Base-by-base conservation (phyloP, 106 monocot species). In the Phalaenopsis aphrodite region DNA sequence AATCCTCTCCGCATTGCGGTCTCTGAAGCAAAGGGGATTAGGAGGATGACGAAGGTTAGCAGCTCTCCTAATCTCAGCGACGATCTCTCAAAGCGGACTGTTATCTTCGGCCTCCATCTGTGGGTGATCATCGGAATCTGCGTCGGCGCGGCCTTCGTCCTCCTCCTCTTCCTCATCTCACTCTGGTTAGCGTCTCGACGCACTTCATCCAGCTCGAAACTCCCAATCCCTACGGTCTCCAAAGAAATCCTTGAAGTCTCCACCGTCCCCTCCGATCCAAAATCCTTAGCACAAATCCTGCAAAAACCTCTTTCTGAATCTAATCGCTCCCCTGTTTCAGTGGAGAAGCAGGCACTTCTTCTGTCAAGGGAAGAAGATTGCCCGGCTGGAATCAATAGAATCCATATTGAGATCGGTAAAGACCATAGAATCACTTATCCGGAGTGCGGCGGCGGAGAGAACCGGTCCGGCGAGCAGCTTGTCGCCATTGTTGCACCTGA, bases 101-200 rank as follows among this genome's bases (percentile, higher is more conserved):
- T 83, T 18, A 87, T 96, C 86, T 96, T 96, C 68, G 97, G 94
- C 6, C 89, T 97, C 55, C 92, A 85, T 69, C 82, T 94, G 19
- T 90, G 94, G 91, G 92, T 90, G 14, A 78, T 94, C 24, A 87
- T 97, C 30, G 94, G 92, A 30, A 90, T 94, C 80, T 84, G 86
- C 82, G 85, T 85, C 81, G 94, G 93, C 82, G 90, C 86, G 55
- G 87, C 87, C 67, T 88, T 94, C 76, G 92, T 96, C 75, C 87
- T 97, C 49, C 78, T 94, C 61, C 83, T 97, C 56, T 84, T 97
- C 75, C 78, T 94, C 80, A 66, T 94, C 83, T 94, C 94, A 21
- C 85, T 97, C 43, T 92, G 90, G 85, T 56, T 88, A 75, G 80
- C 85, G 80, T 84, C 84, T 71, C 81, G 80, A 45, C 75, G 84